Base-by-base conservation (phyloP, 2,329 filamentous ascomycete genomes). In the Orbilia ellipsospora region DNA sequence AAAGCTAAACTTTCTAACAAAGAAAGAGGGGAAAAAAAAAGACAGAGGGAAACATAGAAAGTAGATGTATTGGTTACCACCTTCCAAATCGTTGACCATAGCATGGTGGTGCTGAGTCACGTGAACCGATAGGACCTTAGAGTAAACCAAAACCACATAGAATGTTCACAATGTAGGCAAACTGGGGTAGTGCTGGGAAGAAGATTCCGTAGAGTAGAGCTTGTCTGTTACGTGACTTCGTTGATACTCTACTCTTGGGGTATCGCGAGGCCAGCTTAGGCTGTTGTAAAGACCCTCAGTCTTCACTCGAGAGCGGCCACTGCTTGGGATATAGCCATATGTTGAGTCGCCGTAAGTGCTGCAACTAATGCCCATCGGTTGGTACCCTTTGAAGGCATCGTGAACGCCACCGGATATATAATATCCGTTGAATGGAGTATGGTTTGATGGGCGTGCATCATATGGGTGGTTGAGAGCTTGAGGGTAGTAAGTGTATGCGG, bases 311-410 rank as follows among this genome's bases (percentile, higher is more conserved):
- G 70, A 74, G 13, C 70, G 70, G 1, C 70, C 70, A 28, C 48
- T 74, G 52, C 57, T 67, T 1, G 70, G 70, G 40, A 74, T 64
- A 31, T 74, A 74, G 1, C 70, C 70, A 18, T 74, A 74, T 7
- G 70, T 74, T 4, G 70, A 74, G 57, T 74, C 70, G 10, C 70
- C 70, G 23, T 74, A 74, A 2, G 70, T 74, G 12, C 50, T 67
- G 28, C 70, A 74, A 48, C 70, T 74, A 28, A 74, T 74, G 31
- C 70, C 70, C 31, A 74, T 61, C 1, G 70, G 70, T 26, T 74
- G 70, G 16, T 74, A 74, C 1, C 62, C 70, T 63, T 74, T 74
- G 57, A 74, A 74, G 10, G 56, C n/a, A 42, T 74, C 70, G n/a
- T 74, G 70, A n/a, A 64, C 63, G 8, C 70, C 70, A 16, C 70